phyloP scores from a whole-genome alignment of 139 green algal genomes.

The Trebouxia sp. region DNA sequence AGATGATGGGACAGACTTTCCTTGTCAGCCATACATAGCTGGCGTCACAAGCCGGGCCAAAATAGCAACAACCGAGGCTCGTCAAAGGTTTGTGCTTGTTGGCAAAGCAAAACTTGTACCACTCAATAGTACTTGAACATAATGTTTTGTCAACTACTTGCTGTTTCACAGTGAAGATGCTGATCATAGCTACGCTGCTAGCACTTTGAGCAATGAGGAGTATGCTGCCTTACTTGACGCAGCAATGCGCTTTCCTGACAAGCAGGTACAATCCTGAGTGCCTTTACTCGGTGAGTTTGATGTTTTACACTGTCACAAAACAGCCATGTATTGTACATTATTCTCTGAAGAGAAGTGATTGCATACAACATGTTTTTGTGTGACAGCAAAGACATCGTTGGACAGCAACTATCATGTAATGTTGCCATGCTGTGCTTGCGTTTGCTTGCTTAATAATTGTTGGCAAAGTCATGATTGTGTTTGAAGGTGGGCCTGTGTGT shows the following conservation, averaged over 20 bases:
- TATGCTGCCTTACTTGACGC: conserved; percentile 9
- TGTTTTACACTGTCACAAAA: neutral
- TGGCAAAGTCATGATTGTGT: neutral
- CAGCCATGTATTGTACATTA: neutral
- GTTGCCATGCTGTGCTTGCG: neutral
- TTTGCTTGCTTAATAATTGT: neutral
- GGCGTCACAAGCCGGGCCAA: conserved; percentile 23
- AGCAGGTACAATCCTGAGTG: conserved; percentile 23
- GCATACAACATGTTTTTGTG: neutral
- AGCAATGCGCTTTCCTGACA: conserved; percentile 14
- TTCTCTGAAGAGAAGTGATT: neutral
- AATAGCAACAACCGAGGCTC: conserved; percentile 19
- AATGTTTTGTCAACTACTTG: neutral
- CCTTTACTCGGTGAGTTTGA: too few relatives aligned
- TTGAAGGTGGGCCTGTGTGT: neutral
- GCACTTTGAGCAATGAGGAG: conserved; percentile 19
- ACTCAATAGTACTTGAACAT: neutral
- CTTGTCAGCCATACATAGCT: conserved; percentile 10
- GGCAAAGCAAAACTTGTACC: neutral
- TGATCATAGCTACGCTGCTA: conserved; percentile 18
- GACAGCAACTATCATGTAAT: neutral
- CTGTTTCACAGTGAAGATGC: conserved; percentile 13
- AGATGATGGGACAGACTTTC: neutral
- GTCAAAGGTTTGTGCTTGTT: neutral
- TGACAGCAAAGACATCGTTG: neutral